Conservation (phyloP, 108 stramenopile species). For the Cyclotella atomus region DNA sequence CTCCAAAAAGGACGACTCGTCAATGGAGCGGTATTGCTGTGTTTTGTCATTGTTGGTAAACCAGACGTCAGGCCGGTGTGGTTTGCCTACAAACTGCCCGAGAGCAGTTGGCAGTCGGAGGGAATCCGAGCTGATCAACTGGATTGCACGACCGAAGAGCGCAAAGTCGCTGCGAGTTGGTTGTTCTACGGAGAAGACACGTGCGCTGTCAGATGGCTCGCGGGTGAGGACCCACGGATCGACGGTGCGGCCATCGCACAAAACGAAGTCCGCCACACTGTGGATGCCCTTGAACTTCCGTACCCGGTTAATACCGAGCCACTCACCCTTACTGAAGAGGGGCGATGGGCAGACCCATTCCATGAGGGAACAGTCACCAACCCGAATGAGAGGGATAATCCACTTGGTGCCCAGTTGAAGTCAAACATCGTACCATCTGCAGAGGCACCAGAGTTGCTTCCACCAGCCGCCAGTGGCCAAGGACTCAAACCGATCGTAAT, state of each 20-base stretch:
- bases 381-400: not conserved
- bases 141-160: not conserved
- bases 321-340: not conserved
- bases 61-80: not conserved
- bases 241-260: not conserved
- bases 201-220: not conserved
- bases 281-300: slow-evolving; percentile 3
- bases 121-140: not conserved
- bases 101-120: not conserved
- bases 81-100: not conserved
- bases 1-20: not conserved
- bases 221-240: not conserved
- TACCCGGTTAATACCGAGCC: not conserved
- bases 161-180: not conserved
- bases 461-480: not conserved
- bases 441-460: slow-evolving; percentile 1
- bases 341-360: not conserved
- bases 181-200: not conserved
- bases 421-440: not conserved
- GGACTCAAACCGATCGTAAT: not conserved
- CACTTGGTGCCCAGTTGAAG: not conserved
- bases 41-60: not conserved
- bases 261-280: not conserved
- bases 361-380: not conserved
- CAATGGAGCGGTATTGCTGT: not conserved